These are phyloP conservation scores for Boletus sp. DNA, from an alignment of 768 basidiomycete genomes.

Conservation along the genomic window DNA sequence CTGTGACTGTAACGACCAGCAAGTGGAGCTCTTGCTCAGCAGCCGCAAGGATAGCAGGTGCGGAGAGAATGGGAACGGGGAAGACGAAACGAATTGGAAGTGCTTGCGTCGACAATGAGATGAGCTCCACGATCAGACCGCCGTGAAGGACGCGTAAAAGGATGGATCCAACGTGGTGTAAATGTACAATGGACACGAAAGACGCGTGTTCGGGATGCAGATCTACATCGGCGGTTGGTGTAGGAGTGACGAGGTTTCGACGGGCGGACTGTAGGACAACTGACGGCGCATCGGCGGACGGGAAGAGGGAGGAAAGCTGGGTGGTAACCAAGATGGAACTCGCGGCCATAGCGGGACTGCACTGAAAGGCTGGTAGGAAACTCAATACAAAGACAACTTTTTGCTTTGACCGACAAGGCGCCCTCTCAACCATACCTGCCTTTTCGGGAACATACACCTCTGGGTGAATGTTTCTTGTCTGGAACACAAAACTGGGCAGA, in stretches of 20 bases:
- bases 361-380: background rate
- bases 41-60: conserved; percentile 61
- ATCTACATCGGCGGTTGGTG: conserved; percentile 38
- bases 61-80: conserved; percentile 62
- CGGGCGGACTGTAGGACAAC: conserved; percentile 60
- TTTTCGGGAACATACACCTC: conserved; percentile 17
- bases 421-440: conserved; percentile 17
- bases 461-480: no score
- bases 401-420: background rate
- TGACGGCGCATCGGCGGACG: conserved; percentile 48
- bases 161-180: conserved; percentile 59
- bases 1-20: conserved; percentile 62
- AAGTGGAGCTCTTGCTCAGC: conserved; percentile 56
- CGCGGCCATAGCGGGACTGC: conserved; percentile 22
- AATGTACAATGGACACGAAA: conserved; percentile 56
- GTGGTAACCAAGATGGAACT: conserved; percentile 47
- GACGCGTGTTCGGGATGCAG: conserved; percentile 72
- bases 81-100: conserved; percentile 76
- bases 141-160: conserved; percentile 74
- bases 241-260: conserved; percentile 49
- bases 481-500: no score
- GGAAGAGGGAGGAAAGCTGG: conserved; percentile 64
- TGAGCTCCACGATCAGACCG: conserved; percentile 70
- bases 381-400: background rate
- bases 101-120: conserved; percentile 65